Base-by-base conservation (phyloP, 2,329 filamentous ascomycete genomes). In the Trichoderma endophyticum region DNA sequence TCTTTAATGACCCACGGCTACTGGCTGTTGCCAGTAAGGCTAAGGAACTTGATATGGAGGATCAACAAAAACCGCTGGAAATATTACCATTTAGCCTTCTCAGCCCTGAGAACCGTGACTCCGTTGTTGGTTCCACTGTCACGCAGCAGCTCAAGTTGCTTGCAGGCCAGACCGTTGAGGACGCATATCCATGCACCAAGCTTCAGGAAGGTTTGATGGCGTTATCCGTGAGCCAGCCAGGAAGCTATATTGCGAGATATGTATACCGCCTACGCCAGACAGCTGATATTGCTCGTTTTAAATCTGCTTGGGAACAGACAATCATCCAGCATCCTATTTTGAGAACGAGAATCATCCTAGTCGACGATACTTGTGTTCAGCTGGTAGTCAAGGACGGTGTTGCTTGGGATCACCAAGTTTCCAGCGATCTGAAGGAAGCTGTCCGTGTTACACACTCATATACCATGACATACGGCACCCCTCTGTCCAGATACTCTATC, bases 201-300 rank as follows among this genome's bases (percentile, higher is more conserved):
- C 76, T 84, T 2, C 83, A 84, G 59, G 81, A 82, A 73, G 81
- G 80, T 1, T 77, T 84, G 3, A 77, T 84, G 60, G 78, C 80
- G 0, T 74, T 83, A 2, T 77, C 82, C 0, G 75, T 74, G 36
- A 76, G 78, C n/a, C 64, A 74, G 0, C 72, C 65, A 0, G 82
- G 80, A 4, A 78, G 78, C 2, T 84, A 85, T 54, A 77, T 82
- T 3, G 77, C 80, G 3, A 75, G 78, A 57, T 75, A 77, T 65
- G 75, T 75, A 8, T 72, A 77, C 57, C 67, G 71, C 26, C 74
- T 80, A 2, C 43, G 74, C 1, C 48, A 48, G 4, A 14, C 75
- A 7, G 39, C 77, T 8, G 75, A 80, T 9, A 32, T 78, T 63
- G 62, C 56, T 11, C 72, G 69, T 2, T 80, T 81, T 73, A 76